Conservation (phyloP, 768 basidiomycete genomes). For the Boletus speciosus region DNA sequence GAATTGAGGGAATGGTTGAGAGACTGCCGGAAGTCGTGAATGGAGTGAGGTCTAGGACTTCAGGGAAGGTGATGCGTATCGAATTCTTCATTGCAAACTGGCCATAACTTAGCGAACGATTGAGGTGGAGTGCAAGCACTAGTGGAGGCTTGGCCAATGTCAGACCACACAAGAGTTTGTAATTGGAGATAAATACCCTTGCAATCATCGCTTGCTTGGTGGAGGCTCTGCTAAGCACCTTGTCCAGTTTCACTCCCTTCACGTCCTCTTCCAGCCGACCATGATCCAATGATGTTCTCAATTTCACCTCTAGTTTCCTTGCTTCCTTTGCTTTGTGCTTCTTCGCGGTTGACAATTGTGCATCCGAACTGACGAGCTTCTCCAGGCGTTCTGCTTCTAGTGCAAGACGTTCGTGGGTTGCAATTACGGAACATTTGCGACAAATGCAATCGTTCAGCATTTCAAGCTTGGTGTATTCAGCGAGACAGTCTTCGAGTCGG, state of each 20-base stretch:
- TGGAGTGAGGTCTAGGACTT: conserved; percentile 84
- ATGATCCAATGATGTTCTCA: conserved; percentile 64
- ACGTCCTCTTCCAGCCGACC: conserved; percentile 82
- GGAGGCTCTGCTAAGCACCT: conserved; percentile 66
- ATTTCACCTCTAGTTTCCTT: conserved; percentile 55
- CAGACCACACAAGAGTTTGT: conserved; percentile 10
- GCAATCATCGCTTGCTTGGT: conserved; percentile 94
- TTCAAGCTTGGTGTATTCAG: conserved; percentile 87
- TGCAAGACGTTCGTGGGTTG: conserved; percentile 64
- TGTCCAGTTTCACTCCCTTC: conserved; percentile 76
- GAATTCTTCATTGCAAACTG: conserved; percentile 78
- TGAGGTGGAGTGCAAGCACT: conserved; percentile 85
- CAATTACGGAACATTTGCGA: conserved; percentile 81
- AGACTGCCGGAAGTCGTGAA: conserved; percentile 82
- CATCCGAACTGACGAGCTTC: conserved; percentile 27
- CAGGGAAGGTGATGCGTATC: conserved; percentile 76
- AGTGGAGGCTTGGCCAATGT: conserved; percentile 64
- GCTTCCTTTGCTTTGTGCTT: conserved; percentile 75
- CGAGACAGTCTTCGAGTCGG: conserved; percentile 76
- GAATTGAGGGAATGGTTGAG: conserved; percentile 61
- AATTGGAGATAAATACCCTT: conserved; percentile 42
- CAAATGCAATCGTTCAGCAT: conserved; percentile 89
- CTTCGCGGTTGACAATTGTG: conserved; percentile 60
- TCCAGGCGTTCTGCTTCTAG: conserved; percentile 61
- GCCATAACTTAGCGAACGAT: conserved; percentile 84